A percentile compares a stretch with the other conserved stretches of the same genome.
Evolutionary conservation across 2,329 filamentous ascomycete species (phyloP).

Genomic region (Pezicula carpinea): DNA sequence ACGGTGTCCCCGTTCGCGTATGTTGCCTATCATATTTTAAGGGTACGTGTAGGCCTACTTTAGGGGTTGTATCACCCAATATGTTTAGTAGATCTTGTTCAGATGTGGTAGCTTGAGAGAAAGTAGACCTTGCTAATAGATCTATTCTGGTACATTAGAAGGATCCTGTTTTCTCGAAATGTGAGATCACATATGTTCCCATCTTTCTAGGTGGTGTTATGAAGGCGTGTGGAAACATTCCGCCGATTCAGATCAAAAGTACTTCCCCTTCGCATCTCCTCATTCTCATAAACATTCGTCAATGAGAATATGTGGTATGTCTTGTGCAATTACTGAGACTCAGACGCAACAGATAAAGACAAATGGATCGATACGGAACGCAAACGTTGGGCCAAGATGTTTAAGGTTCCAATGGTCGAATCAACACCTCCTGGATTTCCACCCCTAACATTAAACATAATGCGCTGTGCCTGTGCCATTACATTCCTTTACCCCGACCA

Average conservation of each 20-base stretch:
- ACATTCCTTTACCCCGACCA: constrained; percentile 15
- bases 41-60: constrained; percentile 34
- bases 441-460: constrained; percentile 42
- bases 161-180: constrained; percentile 48
- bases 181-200: constrained; percentile 51
- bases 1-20: constrained; percentile 57
- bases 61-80: no score
- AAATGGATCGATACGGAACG: constrained; percentile 51
- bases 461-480: constrained; percentile 48
- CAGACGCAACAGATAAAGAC: constrained; percentile 45
- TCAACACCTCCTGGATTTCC: constrained; percentile 46
- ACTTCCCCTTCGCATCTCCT: constrained; percentile 10
- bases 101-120: constrained; percentile 1
- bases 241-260: constrained; percentile 54
- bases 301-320: not conserved
- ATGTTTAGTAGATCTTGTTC: no score
- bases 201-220: constrained; percentile 57
- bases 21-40: constrained; percentile 50
- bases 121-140: not conserved
- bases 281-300: not conserved
- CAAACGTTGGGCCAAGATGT: constrained; percentile 45
- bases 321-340: not conserved
- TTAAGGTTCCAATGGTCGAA: constrained; percentile 47
- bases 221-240: constrained; percentile 46
- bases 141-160: constrained; percentile 34